phyloP scores from a whole-genome alignment of 441 rosid genomes.

The Rhodomyrtus psidioides region DNA sequence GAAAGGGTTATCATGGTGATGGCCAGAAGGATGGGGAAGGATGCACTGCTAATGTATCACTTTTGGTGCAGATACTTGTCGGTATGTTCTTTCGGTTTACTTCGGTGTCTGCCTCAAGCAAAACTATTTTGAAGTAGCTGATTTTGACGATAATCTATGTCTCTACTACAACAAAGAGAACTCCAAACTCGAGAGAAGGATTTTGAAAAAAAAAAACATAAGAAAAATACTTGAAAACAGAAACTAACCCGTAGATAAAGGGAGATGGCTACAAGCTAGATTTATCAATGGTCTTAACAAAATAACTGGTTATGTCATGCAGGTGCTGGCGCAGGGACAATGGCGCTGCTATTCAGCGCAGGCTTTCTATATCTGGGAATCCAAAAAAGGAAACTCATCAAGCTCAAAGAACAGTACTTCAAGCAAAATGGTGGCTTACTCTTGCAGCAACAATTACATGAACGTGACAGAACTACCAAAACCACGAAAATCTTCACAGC shows the following conservation, averaged over 20 bases:
- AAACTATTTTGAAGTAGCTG: neutral
- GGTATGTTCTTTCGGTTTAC: constrained; percentile 6
- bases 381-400: neutral
- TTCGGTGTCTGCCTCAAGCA: neutral
- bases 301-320: neutral
- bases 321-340: neutral
- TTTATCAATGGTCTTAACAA: neutral
- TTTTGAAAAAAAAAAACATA: neutral
- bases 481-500: neutral
- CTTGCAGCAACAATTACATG: neutral
- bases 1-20: constrained; percentile 1
- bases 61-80: neutral
- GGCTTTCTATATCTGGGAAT: neutral
- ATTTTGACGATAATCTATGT: too few species aligned
- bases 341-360: neutral
- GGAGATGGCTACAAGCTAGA: neutral
- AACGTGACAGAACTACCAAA: neutral
- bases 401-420: neutral
- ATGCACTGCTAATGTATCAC: neutral
- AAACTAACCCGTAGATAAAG: neutral
- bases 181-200: neutral
- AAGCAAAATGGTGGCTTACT: neutral
- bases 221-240: too few species aligned
- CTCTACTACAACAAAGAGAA: too few species aligned
- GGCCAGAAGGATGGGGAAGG: too few species aligned